Base-by-base conservation (phyloP, 345 rosid species). In the Mallotus nudiflorus region DNA sequence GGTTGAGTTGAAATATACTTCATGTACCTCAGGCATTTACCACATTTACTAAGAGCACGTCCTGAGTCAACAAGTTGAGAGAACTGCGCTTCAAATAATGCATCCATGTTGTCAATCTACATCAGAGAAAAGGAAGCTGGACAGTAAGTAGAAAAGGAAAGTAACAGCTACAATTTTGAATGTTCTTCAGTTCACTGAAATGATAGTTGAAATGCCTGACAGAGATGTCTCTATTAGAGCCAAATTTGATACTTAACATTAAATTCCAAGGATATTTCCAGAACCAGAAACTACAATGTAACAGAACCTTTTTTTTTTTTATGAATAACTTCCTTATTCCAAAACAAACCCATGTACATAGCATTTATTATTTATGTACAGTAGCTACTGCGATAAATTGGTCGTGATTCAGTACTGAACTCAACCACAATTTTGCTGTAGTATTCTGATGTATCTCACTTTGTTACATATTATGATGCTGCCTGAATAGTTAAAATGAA, bases 11-110 rank as follows among this genome's bases (percentile, higher is more conserved):
- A 87, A 75, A 94, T 87, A 81, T 91, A 84, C 75, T 91, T 94
- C 98, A 94, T 91, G 85, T 94, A 94, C 63, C 97, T 89, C 78
- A 89, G 77, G 82, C 96, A 94, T 83, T 94, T 94, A 73, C 98
- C 97, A 78, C 98, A 94, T 86, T 87, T 94, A 81, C 97, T 91
- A 56, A 94, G 85, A 69, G 76, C 80, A 20, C 92, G 90, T 37
- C 98, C 98, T 16, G 98, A 82, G 75, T 87, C 91, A 54, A 89
- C 88, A 67, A 89, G 87, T 33, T 91, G 91, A 49, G 98, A 94
- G 79, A 94, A 94, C 72, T 91, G 97, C 61, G 96, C 89, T 86
- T 94, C 98, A 80, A 94, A 94, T 68, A 94, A 82, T 49, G 89
- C 81, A 80, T 94, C 98, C 98, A 94, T 94, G 85, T 86, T 88